phyloP scores from a whole-genome alignment of 352 stramenopile species.

The Phytophthora chlamydospora region DNA sequence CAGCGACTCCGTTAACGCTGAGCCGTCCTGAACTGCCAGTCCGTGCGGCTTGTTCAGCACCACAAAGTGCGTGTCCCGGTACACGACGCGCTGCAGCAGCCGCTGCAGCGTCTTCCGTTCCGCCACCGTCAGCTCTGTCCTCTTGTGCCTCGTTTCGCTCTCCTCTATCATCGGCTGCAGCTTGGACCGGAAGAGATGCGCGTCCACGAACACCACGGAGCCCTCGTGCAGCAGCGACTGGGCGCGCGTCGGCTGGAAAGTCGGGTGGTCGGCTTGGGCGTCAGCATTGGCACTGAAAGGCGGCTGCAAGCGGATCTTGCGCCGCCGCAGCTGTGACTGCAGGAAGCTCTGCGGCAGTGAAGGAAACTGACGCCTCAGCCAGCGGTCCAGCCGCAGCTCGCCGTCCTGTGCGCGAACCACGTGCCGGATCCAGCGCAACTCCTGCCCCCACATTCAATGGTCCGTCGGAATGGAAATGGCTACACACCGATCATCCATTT shows the following conservation, averaged over 20 bases:
- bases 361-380: conserved; percentile 63
- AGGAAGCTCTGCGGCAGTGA: conserved; percentile 58
- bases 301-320: conserved; percentile 61
- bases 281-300: background rate
- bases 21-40: conserved; percentile 69
- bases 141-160: background rate
- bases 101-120: conserved; percentile 23
- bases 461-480: background rate
- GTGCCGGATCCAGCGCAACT: conserved; percentile 61
- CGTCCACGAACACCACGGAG: conserved; percentile 58
- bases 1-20: conserved; percentile 48
- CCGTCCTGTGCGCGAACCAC: conserved; percentile 49
- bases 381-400: conserved; percentile 73
- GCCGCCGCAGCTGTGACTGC: conserved; percentile 68
- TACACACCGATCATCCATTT: too few relatives aligned
- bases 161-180: conserved; percentile 21
- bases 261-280: background rate
- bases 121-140: background rate
- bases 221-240: conserved; percentile 48
- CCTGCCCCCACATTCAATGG: conserved; percentile 38
- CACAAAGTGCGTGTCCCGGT: conserved; percentile 63
- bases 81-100: conserved; percentile 47
- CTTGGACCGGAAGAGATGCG: conserved; percentile 44
- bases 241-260: conserved; percentile 22
- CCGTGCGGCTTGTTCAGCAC: conserved; percentile 75